A percentile compares a stretch with the other conserved stretches of the same genome.
Conservation (phyloP, 768 basidiomycete species). For the Russula emetica region DNA sequence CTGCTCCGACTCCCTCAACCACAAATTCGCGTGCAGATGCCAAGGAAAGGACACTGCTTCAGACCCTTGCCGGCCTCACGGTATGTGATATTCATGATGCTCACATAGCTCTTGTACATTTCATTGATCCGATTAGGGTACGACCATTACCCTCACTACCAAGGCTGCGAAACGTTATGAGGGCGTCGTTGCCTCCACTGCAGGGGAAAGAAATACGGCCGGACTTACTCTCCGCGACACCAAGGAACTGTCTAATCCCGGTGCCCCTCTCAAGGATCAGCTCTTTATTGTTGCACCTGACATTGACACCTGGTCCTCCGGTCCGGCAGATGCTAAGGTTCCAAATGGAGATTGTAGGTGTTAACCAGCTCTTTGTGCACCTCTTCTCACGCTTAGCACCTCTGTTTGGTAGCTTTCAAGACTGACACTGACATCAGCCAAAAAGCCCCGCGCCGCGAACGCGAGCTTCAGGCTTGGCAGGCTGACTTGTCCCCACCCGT, state of each 20-base stretch:
- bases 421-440: conserved; percentile 76
- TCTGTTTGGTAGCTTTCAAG: conserved; percentile 52
- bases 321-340: conserved; percentile 64
- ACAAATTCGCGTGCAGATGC: conserved; percentile 38
- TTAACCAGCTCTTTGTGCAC: conserved; percentile 5
- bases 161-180: conserved; percentile 71
- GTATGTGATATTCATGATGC: conserved; percentile 43
- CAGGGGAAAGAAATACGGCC: conserved; percentile 58
- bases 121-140: conserved; percentile 47
- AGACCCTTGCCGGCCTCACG: conserved; percentile 63
- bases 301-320: conserved; percentile 69
- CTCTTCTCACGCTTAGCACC: not conserved
- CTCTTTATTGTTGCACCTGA: conserved; percentile 67
- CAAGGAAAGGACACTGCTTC: conserved; percentile 57
- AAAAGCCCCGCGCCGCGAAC: conserved; percentile 53
- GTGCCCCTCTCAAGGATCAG: conserved; percentile 63
- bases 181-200: conserved; percentile 61
- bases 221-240: conserved; percentile 76
- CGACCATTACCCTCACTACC: conserved; percentile 69
- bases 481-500: conserved; percentile 39
- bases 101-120: conserved; percentile 22
- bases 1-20: conserved; percentile 35
- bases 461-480: conserved; percentile 80
- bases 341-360: conserved; percentile 69
- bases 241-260: conserved; percentile 64